A percentile compares a stretch with the other conserved stretches of the same genome.
phyloP scores from a whole-genome alignment of 106 monocot species.

The Dendrobium catenatum region DNA sequence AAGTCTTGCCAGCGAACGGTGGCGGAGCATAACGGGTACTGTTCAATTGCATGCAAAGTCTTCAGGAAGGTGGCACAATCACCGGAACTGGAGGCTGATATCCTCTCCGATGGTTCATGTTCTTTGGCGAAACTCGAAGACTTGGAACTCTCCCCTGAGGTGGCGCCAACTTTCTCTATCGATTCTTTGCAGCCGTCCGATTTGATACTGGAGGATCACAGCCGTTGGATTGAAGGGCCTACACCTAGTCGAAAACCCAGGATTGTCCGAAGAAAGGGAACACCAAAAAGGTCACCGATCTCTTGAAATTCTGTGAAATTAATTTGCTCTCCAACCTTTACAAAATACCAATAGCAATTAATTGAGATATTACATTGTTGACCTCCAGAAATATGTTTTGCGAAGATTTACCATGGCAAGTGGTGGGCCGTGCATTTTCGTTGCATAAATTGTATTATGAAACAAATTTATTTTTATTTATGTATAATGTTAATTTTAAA shows the following conservation, averaged over 20 bases:
- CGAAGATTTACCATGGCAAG: too few species aligned
- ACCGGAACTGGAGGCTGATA: background rate
- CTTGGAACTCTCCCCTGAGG: background rate
- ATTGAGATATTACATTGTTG: too few species aligned
- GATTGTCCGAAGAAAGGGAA: slow-evolving; percentile 27
- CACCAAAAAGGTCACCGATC: slow-evolving; percentile 27
- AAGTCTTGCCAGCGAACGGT: slow-evolving; percentile 31
- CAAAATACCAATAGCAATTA: too few species aligned
- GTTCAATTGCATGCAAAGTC: slow-evolving; percentile 65
- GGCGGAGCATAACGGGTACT: slow-evolving; percentile 28
- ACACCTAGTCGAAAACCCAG: background rate
- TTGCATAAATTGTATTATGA: too few species aligned
- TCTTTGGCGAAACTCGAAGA: background rate
- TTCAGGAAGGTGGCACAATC: background rate
- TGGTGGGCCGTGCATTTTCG: too few species aligned
- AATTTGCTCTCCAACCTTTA: too few species aligned
- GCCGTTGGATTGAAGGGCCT: background rate
- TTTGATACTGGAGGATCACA: background rate
- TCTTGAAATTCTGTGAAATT: slow-evolving; percentile 10
- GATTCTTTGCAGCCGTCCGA: slow-evolving; percentile 5
- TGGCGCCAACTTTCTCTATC: background rate
- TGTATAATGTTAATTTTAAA: too few species aligned
- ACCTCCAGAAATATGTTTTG: too few species aligned
- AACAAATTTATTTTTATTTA: too few species aligned
- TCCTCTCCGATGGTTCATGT: background rate